Evolutionary conservation across 164 flowering plant species (phyloP).

Genomic region (Piper longum): DNA sequence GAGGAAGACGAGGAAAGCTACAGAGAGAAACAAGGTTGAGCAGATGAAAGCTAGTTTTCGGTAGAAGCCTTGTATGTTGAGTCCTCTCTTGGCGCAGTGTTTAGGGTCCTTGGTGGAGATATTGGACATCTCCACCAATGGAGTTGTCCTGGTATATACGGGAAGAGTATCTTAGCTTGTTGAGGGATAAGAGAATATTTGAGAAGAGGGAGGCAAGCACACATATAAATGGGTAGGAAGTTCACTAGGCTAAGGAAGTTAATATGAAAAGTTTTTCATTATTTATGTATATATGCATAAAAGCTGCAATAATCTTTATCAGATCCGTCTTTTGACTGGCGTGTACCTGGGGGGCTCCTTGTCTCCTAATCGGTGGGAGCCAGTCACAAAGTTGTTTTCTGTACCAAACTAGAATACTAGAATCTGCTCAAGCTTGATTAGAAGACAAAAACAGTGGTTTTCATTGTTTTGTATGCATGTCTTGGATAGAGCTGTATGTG

Average conservation of each 20-base stretch:
- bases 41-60: slow-evolving; percentile 10
- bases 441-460: too few species aligned
- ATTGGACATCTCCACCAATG: slow-evolving; percentile 13
- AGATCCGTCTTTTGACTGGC: not conserved
- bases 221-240: not conserved
- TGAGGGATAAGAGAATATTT: not conserved
- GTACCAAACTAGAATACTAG: not conserved
- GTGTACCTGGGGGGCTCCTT: not conserved
- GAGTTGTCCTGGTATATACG: not conserved
- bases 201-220: not conserved
- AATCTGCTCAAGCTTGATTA: not conserved
- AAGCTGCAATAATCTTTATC: slow-evolving; percentile 2
- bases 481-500: too few species aligned
- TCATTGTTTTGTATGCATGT: too few species aligned
- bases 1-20: slow-evolving; percentile 10
- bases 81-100: slow-evolving; percentile 19
- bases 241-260: not conserved
- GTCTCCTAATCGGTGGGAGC: not conserved
- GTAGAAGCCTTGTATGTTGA: slow-evolving; percentile 11
- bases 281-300: not conserved
- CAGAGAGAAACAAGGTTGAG: slow-evolving; percentile 10
- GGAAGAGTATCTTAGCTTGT: not conserved
- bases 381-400: not conserved
- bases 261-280: not conserved
- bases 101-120: slow-evolving; percentile 10